phyloP scores from a whole-genome alignment of 2,329 filamentous ascomycete species.

The Neofusicoccum sp. region DNA sequence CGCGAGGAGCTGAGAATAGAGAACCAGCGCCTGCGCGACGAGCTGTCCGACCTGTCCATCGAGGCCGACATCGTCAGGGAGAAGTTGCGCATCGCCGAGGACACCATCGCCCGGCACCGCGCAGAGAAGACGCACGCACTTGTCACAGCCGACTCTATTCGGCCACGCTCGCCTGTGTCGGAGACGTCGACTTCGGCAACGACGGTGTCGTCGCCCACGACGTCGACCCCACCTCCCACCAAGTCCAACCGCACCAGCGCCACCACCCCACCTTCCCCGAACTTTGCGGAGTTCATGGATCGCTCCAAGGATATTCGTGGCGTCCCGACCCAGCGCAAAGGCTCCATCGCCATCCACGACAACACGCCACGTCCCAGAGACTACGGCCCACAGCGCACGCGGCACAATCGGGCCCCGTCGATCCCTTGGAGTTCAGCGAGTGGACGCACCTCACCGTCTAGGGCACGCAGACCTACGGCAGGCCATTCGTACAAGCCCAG shows the following conservation, averaged over 20 bases:
- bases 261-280: conserved; percentile 83
- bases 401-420: conserved; percentile 62
- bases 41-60: conserved; percentile 89
- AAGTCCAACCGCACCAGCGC: conserved; percentile 61
- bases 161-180: conserved; percentile 70
- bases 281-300: conserved; percentile 82
- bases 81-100: conserved; percentile 77
- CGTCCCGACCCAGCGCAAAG: conserved; percentile 44
- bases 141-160: conserved; percentile 50
- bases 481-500: conserved; percentile 29
- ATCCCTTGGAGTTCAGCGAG: conserved; percentile 51
- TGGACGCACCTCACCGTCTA: conserved; percentile 48
- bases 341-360: conserved; percentile 50
- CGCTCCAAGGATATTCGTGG: conserved; percentile 47
- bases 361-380: conserved; percentile 57
- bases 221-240: conserved; percentile 76
- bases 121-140: conserved; percentile 55
- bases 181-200: conserved; percentile 79
- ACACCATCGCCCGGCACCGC: conserved; percentile 52
- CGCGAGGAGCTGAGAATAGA: conserved; percentile 88
- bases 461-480: conserved; percentile 38
- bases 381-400: conserved; percentile 45
- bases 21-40: conserved; percentile 83
- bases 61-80: conserved; percentile 93
- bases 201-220: conserved; percentile 67